Conservation (phyloP, 202 grass and related monocot species). For the Cymbopogon flexuosus region DNA sequence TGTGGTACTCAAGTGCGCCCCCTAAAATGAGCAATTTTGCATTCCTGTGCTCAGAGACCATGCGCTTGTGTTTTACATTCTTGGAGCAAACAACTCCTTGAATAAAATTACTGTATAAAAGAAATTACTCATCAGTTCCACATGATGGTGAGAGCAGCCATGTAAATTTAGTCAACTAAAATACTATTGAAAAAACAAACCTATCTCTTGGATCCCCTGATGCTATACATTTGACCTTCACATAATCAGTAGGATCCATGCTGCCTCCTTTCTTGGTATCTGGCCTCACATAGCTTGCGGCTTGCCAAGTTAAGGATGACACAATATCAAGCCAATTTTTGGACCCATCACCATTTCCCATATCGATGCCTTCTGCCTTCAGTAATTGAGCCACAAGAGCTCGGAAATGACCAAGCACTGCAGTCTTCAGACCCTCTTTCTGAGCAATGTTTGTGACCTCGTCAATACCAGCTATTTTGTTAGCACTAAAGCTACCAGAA, state of each 20-base stretch:
- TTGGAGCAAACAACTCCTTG: constrained; percentile 74
- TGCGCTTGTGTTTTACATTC: constrained; percentile 80
- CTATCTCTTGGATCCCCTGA: constrained; percentile 78
- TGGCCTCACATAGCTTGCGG: constrained; percentile 77
- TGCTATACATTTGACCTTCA: constrained; percentile 89
- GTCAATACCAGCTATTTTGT: constrained; percentile 31
- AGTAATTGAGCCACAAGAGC: constrained; percentile 85
- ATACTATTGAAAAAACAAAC: constrained; percentile 33
- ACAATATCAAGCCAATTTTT: constrained; percentile 68
- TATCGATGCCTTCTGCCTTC: constrained; percentile 62
- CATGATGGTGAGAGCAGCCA: background rate
- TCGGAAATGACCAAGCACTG: constrained; percentile 64
- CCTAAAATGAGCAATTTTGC: constrained; percentile 64
- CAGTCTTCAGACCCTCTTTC: constrained; percentile 43
- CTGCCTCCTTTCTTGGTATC: constrained; percentile 87
- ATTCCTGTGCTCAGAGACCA: constrained; percentile 58
- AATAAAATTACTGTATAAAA: constrained; percentile 53
- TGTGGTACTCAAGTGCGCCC: constrained; percentile 69
- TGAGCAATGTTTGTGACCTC: constrained; percentile 40
- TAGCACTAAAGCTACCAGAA: constrained; percentile 38
- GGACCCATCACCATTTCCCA: constrained; percentile 40
- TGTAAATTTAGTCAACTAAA: constrained; percentile 14
- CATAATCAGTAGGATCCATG: constrained; percentile 93
- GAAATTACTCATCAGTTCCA: constrained; percentile 33
- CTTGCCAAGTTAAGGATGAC: constrained; percentile 77